Percentiles rank a stretch among this genome's conserved stretches.
Evolutionary conservation across 371 early-diverging fungal genomes (phyloP).

Genomic region (Phascolomyces articulosus): DNA sequence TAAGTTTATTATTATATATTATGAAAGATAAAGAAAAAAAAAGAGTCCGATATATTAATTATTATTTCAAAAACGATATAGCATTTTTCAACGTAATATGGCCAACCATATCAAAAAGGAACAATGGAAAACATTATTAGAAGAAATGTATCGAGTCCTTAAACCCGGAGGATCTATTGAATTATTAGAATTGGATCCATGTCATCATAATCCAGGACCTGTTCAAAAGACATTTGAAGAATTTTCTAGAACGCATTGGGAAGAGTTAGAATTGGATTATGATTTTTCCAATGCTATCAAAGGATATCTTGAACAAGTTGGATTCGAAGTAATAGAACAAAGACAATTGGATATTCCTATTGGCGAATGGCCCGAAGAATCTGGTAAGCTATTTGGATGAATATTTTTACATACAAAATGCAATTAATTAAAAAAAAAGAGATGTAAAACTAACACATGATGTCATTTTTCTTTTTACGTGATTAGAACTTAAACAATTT

Average conservation of each 20-base stretch:
- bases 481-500: conserved; percentile 45
- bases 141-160: conserved; percentile 47
- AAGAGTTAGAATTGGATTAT: conserved; percentile 25
- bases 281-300: conserved; percentile 21
- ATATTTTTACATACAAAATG: not conserved
- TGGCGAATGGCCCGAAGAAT: conserved; percentile 53
- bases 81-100: conserved; percentile 51
- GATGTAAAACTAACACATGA: too few species aligned
- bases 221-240: conserved; percentile 48
- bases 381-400: conserved; percentile 21
- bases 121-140: conserved; percentile 34
- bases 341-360: conserved; percentile 43
- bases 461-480: not conserved
- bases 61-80: conserved; percentile 6
- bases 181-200: conserved; percentile 39
- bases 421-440: too few species aligned
- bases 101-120: conserved; percentile 26
- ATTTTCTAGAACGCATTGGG: conserved; percentile 38
- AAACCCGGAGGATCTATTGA: conserved; percentile 49
- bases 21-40: not conserved
- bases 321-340: conserved; percentile 31
- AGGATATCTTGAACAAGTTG: conserved; percentile 19
- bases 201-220: conserved; percentile 47
- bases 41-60: not conserved
- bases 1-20: conserved; percentile 23